phyloP scores from a whole-genome alignment of 306 rosid species.

The Aeschynomene evenia region DNA sequence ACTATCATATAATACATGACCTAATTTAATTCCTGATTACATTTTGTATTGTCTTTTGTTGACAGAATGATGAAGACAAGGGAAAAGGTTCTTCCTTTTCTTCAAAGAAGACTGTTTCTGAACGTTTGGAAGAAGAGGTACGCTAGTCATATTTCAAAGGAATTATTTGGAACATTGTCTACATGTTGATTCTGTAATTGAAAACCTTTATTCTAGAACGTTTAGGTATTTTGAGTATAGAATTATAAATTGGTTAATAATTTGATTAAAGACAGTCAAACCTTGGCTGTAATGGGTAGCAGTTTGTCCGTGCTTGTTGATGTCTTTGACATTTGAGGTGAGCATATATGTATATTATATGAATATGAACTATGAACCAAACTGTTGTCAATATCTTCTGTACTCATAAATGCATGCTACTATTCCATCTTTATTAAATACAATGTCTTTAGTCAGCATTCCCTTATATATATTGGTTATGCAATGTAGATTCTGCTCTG shows the following conservation, averaged over 20 bases:
- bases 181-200: conserved; percentile 3
- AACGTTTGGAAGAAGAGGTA: conserved; percentile 91
- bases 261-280: background rate
- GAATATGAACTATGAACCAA: background rate
- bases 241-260: conserved; percentile 6
- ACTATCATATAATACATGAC: conserved; percentile 18
- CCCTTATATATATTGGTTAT: background rate
- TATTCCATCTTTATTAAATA: background rate
- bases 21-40: conserved; percentile 13
- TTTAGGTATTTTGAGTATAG: conserved; percentile 15
- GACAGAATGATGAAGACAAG: conserved; percentile 83
- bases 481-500: conserved; percentile 11
- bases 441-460: background rate
- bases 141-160: conserved; percentile 9
- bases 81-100: conserved; percentile 63
- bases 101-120: conserved; percentile 62
- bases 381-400: background rate
- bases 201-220: conserved; percentile 5
- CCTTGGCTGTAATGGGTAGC: background rate
- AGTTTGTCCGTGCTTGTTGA: background rate
- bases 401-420: background rate
- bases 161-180: conserved; percentile 13
- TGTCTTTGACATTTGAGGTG: background rate
- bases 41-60: conserved; percentile 16
- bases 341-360: background rate